Conservation (phyloP, 768 basidiomycete species). For the Panaeolus papilionaceus region DNA sequence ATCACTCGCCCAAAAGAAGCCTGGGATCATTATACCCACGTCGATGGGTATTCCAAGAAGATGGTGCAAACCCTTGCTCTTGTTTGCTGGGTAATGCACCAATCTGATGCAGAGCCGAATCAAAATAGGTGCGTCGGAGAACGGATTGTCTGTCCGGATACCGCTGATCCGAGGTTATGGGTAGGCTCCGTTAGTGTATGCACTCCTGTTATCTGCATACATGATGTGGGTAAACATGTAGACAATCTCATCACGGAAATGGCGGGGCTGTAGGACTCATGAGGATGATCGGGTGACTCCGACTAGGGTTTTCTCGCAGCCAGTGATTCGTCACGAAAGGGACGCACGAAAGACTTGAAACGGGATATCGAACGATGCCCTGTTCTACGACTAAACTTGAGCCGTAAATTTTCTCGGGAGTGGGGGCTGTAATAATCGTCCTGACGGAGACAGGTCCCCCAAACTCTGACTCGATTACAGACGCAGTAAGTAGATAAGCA, state of each 20-base stretch:
- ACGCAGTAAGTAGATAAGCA: background rate
- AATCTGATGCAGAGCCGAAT: background rate
- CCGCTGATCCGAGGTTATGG: slow-evolving; percentile 12
- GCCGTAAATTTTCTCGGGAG: background rate
- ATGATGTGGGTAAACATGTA: background rate
- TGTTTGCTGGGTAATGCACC: background rate
- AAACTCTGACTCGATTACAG: background rate
- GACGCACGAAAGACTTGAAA: background rate
- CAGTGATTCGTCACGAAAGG: background rate
- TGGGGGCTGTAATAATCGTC: background rate
- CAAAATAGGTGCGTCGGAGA: slow-evolving; percentile 7
- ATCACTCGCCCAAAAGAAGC: background rate
- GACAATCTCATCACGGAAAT: background rate
- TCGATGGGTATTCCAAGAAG: slow-evolving; percentile 3
- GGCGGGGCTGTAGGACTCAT: background rate
- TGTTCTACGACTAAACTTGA: background rate
- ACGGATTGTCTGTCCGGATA: background rate
- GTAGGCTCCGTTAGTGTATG: background rate
- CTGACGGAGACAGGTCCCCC: background rate
- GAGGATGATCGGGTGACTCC: background rate
- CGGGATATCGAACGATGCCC: background rate
- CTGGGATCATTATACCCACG: background rate
- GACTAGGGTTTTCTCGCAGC: slow-evolving; percentile 1
- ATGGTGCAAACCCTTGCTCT: slow-evolving; percentile 5
- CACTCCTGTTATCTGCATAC: too few species aligned